Evolutionary conservation across 1,139 yeast species (phyloP).

Genomic region (Pichia sp.): DNA sequence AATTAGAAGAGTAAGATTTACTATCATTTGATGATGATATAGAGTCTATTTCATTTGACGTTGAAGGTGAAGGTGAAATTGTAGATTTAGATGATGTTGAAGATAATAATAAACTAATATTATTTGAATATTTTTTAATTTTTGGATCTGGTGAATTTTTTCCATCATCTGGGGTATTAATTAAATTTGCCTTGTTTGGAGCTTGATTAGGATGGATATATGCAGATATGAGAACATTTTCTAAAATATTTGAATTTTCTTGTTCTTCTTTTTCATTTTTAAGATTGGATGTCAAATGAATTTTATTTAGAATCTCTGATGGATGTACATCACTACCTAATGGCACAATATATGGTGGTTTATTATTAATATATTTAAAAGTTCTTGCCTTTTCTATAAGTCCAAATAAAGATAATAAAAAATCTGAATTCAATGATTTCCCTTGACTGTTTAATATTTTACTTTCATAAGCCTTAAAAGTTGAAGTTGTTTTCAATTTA

Average conservation of each 20-base stretch:
- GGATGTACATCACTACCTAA: constrained; percentile 27
- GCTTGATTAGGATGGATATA: constrained; percentile 21
- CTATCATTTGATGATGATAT: too few relatives aligned
- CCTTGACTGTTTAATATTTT: constrained; percentile 11
- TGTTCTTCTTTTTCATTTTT: neutral
- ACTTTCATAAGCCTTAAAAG: neutral
- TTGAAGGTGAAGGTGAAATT: neutral
- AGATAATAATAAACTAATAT: neutral
- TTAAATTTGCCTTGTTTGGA: too few relatives aligned
- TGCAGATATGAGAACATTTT: constrained; percentile 23
- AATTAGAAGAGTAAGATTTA: too few relatives aligned
- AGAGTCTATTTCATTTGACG: neutral
- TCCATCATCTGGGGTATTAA: neutral
- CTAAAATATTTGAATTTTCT: constrained; percentile 10
- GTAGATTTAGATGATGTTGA: neutral
- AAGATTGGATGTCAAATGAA: constrained; percentile 1
- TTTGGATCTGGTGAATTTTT: neutral
- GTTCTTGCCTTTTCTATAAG: constrained; percentile 25
- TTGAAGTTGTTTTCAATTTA: neutral
- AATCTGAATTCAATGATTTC: constrained; percentile 12
- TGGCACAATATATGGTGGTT: constrained; percentile 27
- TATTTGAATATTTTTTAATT: neutral
- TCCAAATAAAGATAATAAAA: constrained; percentile 12
- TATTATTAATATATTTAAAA: constrained; percentile 24
- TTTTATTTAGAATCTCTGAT: constrained; percentile 16